Evolutionary conservation across 1,139 yeast genomes (phyloP), one percentile per base, ranked within the genome.

Genomic region (Kurtzmaniella quercitrusa): DNA sequence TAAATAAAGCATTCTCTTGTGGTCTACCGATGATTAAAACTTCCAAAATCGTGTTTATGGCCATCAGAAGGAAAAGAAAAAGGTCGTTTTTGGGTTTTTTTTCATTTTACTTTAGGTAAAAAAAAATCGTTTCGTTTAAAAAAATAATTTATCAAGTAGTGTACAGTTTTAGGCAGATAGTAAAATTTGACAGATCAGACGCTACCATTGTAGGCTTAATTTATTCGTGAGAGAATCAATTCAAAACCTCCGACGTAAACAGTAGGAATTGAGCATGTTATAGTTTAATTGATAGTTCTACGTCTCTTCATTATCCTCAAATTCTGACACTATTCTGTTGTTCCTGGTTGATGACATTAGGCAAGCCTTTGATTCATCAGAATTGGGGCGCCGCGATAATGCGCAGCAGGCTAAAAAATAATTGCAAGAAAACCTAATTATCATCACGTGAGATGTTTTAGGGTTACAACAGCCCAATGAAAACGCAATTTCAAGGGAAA

Each of bases 321-420:
- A 27, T 27, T 27, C 14, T 27, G 12, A 27, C 31, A 11, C 31
- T 7, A 6, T 27, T 10, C 10, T 10, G 31, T 12, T 27, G 5
- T 12, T 17, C 23, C 37, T 19, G 37, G 9, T 19, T 3, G 38
- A 18, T 36, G 38, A 36, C 38, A 18, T 12, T 36, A 36, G 21
- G 38, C 38, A 36, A 14, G 9, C 16, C 27, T 36, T 10, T 36
- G 38, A 36, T 36, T 36, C 27, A 36, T 21, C 27, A n/a, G 21
- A 9, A 27, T 3, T 19, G 19, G n/a, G 7, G 23, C 16, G 15
- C 16, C 38, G 16, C 25, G 38, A 36, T 36, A 36, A 36, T 14
- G 27, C 27, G 36, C 36, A 27, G 14, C 14, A 7, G 31, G 5
- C n/a, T 27, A 27, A 27, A 27, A 27, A 27, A 27, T 27, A 27